Evolutionary conservation across 495 filamentous ascomycete genomes (phyloP).

Genomic region (Hyaloscypha hepaticicola): DNA sequence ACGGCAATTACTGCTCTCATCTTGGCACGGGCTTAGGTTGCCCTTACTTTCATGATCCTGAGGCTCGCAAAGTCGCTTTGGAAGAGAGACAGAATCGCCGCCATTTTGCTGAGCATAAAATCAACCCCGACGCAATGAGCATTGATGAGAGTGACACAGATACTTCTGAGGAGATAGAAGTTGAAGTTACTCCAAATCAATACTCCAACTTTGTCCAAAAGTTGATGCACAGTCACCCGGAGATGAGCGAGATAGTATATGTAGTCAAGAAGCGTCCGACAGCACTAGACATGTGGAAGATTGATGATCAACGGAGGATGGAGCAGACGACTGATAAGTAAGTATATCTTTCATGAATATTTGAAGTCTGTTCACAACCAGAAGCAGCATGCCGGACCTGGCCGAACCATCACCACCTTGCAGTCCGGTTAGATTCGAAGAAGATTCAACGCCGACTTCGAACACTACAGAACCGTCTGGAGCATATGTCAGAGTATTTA

Average conservation of each 20-base stretch:
- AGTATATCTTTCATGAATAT: neutral
- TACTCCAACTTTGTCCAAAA: conserved; percentile 13
- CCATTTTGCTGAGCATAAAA: neutral
- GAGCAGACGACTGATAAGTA: neutral
- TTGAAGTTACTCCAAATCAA: neutral
- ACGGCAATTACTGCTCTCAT: neutral
- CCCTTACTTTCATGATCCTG: neutral
- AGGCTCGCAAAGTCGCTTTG: neutral
- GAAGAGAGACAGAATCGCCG: neutral
- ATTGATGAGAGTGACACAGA: conserved; percentile 1
- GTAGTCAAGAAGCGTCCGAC: neutral
- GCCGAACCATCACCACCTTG: neutral
- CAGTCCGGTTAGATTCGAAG: neutral
- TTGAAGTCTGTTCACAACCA: neutral
- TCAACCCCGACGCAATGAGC: neutral
- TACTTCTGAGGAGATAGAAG: conserved; percentile 1
- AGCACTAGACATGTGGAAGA: conserved; percentile 27
- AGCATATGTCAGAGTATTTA: neutral
- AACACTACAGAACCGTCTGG: neutral
- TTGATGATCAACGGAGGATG: neutral
- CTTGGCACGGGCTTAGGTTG: neutral
- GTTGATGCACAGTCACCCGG: conserved; percentile 4
- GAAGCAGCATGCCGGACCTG: neutral
- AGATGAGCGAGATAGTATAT: conserved; percentile 26
- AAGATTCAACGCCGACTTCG: neutral